These are phyloP conservation scores for Sporisorium scitamineum DNA, from an alignment of 1,284 basidiomycete genomes.

Conservation along the genomic window DNA sequence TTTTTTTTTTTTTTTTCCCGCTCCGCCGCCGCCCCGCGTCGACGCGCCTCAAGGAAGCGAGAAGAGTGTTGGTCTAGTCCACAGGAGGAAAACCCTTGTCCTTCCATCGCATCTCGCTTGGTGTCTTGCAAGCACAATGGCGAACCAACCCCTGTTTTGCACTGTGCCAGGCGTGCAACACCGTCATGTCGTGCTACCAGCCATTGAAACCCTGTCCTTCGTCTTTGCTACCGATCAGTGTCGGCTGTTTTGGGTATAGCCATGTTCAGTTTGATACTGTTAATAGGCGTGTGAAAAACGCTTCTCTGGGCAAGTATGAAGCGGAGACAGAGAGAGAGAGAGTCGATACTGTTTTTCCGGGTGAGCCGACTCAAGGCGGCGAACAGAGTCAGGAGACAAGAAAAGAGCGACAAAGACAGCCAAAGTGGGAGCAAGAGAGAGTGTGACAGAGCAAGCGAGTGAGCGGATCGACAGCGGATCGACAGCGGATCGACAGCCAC, in stretches of 20 bases:
- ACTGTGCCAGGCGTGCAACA: not conserved
- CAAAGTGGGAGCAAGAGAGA: not conserved
- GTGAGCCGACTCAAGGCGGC: not conserved
- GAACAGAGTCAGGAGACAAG: not conserved
- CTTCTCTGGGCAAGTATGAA: not conserved
- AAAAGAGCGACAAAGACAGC: not conserved
- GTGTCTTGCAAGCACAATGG: not conserved
- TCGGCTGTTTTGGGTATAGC: not conserved
- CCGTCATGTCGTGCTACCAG: too few species aligned
- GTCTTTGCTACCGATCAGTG: not conserved
- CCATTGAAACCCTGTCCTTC: too few species aligned
- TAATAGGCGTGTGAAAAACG: too few species aligned
- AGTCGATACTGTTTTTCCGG: slow-evolving; percentile 1
- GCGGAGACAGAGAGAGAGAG: not conserved
- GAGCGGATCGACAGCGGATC: slow-evolving; percentile 4
- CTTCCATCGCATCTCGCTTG: not conserved
- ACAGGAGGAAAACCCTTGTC: too few species aligned
- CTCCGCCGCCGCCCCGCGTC: not conserved
- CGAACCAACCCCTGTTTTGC: too few species aligned
- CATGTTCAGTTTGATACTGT: too few species aligned
- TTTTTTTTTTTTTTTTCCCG: not conserved
- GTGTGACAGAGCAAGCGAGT: too few species aligned
- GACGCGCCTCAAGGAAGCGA: not conserved
- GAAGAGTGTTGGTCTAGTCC: slow-evolving; percentile 6
- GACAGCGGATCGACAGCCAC: slow-evolving; percentile 4